A percentile compares a stretch with the other conserved stretches of the same genome.
Conservation (phyloP, 2,329 filamentous ascomycete species). For the Apiospora malaysiana region DNA sequence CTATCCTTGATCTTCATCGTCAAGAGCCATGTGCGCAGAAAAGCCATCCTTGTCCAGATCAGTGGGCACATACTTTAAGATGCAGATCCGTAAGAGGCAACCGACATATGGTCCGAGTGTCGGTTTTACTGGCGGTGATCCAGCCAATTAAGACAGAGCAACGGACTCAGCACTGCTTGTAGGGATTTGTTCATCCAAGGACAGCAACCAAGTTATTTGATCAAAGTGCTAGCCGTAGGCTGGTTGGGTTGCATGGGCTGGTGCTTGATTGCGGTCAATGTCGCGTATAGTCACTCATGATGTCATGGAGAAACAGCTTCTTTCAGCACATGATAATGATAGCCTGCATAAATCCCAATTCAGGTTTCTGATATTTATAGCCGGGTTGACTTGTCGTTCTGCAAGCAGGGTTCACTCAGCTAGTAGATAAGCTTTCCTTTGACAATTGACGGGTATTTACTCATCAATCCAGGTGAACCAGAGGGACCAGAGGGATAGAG, state of each 20-base stretch:
- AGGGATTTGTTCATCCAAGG: not conserved
- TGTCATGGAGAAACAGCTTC: not conserved
- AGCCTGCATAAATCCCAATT: too few relatives aligned
- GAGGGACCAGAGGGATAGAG: not conserved
- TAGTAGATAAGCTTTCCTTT: not conserved
- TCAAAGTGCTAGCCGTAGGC: not conserved
- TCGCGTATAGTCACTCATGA: not conserved
- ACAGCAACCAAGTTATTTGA: not conserved
- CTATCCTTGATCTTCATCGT: too few relatives aligned
- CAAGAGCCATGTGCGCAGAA: not conserved
- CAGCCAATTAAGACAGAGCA: not conserved
- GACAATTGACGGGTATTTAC: not conserved
- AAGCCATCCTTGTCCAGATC: conserved; percentile 6
- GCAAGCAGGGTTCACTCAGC: not conserved
- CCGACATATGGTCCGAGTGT: not conserved
- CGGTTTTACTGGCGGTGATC: not conserved
- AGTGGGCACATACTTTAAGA: not conserved
- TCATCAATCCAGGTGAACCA: not conserved
- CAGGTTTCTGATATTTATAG: not conserved
- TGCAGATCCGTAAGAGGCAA: conserved; percentile 2
- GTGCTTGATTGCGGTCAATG: not conserved
- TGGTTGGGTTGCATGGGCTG: not conserved
- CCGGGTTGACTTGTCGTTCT: not conserved
- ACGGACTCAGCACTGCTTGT: not conserved
- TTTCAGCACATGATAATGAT: too few relatives aligned